Evolutionary conservation across 2,329 filamentous ascomycete genomes (phyloP).

Genomic region (Fusarium acutatum): DNA sequence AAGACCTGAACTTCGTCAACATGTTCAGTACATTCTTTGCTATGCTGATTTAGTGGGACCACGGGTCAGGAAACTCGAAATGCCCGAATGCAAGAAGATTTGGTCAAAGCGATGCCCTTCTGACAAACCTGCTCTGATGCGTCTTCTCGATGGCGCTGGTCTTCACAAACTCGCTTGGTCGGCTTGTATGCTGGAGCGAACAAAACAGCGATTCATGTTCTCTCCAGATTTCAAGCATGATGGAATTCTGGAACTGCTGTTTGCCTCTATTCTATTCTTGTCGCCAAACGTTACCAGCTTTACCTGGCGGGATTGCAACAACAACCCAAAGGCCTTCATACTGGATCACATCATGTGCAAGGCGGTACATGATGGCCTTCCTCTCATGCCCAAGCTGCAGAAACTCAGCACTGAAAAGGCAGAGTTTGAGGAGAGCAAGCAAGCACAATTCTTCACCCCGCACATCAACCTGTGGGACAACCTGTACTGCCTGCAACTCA

Average conservation of each 20-base stretch:
- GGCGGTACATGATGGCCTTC: neutral
- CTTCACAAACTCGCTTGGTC: slow-evolving; percentile 16
- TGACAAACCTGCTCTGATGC: slow-evolving; percentile 9
- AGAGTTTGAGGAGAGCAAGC: neutral
- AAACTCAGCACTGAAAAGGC: slow-evolving; percentile 13
- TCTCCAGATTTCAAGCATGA: slow-evolving; percentile 25
- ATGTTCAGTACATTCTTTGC: slow-evolving; percentile 14
- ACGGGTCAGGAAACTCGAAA: neutral
- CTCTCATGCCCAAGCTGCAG: slow-evolving; percentile 15
- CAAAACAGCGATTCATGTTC: slow-evolving; percentile 20
- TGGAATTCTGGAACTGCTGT: slow-evolving; percentile 22
- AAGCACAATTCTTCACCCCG: slow-evolving; percentile 21
- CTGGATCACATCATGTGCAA: neutral
- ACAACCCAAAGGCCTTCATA: slow-evolving; percentile 8
- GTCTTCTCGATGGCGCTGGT: neutral
- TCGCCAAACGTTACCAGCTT: slow-evolving; percentile 19
- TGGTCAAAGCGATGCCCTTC: slow-evolving; percentile 11
- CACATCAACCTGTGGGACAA: slow-evolving; percentile 23
- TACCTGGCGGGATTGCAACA: slow-evolving; percentile 17
- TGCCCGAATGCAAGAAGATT: neutral
- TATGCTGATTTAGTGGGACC: neutral
- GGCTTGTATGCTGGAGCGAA: slow-evolving; percentile 12
- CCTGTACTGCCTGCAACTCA: slow-evolving; percentile 1
- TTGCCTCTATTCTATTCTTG: slow-evolving; percentile 17
- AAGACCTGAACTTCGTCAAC: slow-evolving; percentile 17